Conservation (phyloP, 208 protist genomes). For the Acanthamoeba quina region DNA sequence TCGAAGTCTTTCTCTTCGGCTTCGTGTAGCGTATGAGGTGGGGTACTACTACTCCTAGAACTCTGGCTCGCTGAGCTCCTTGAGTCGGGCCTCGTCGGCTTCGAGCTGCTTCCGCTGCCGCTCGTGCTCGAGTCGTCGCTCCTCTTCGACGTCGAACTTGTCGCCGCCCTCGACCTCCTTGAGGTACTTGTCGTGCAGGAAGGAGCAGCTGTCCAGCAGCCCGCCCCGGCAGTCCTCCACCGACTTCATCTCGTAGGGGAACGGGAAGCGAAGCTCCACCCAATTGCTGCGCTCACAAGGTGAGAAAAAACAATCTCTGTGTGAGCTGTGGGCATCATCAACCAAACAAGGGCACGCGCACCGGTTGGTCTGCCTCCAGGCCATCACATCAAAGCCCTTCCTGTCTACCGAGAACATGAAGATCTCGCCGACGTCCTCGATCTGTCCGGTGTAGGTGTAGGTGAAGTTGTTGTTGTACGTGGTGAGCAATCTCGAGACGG, state of each 20-base stretch:
- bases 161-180: constrained; percentile 1
- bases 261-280: constrained; percentile 51
- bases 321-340: no score
- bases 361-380: constrained; percentile 60
- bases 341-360: not conserved
- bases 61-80: not conserved
- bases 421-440: constrained; percentile 1
- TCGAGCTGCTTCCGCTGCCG: not conserved
- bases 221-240: constrained; percentile 48
- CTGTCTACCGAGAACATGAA: constrained; percentile 67
- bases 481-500: not conserved
- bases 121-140: not conserved
- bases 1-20: no score
- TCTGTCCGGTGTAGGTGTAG: not conserved
- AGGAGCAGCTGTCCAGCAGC: constrained; percentile 49
- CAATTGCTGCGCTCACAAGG: not conserved
- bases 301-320: not conserved
- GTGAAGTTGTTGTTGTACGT: not conserved
- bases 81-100: not conserved
- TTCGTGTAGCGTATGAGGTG: no score
- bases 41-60: no score
- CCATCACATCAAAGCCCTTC: constrained; percentile 61
- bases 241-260: constrained; percentile 67
- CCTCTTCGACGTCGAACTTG: constrained; percentile 9
- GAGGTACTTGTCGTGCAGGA: constrained; percentile 53